Conservation (phyloP, 148 eudicot genomes). For the Diospyros kaki region DNA sequence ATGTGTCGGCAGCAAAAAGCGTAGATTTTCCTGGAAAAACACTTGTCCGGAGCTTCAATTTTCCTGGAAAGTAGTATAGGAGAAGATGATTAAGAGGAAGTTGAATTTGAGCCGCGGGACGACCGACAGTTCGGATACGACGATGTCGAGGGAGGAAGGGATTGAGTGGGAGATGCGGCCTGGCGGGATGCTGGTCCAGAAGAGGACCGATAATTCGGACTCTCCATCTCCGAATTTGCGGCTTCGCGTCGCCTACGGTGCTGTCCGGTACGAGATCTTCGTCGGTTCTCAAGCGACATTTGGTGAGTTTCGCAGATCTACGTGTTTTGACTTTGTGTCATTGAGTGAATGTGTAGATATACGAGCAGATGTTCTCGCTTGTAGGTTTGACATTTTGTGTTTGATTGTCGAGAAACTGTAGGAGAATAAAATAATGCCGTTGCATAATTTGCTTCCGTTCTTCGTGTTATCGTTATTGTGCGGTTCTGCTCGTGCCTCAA, state of each 20-base stretch:
- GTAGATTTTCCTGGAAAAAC: background rate
- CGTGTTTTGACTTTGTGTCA: too few relatives aligned
- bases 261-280: conserved; percentile 27
- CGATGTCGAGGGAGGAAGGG: conserved; percentile 22
- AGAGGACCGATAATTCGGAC: conserved; percentile 18
- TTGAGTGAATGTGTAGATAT: too few relatives aligned
- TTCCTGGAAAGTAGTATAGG: background rate
- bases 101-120: conserved; percentile 11
- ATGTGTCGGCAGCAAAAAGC: background rate
- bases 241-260: conserved; percentile 31
- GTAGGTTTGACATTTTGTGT: too few relatives aligned
- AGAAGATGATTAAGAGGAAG: conserved; percentile 19
- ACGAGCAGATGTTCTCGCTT: too few relatives aligned
- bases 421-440: too few relatives aligned
- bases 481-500: too few relatives aligned
- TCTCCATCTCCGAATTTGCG: conserved; percentile 22
- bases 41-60: background rate
- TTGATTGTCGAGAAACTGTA: too few relatives aligned
- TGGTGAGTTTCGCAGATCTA: conserved; percentile 22
- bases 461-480: too few relatives aligned
- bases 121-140: conserved; percentile 7
- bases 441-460: too few relatives aligned
- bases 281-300: conserved; percentile 39
- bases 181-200: conserved; percentile 45
- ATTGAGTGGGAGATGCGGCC: conserved; percentile 41